phyloP scores from a whole-genome alignment of 495 filamentous ascomycete species.

The Neurospora tetraspora region DNA sequence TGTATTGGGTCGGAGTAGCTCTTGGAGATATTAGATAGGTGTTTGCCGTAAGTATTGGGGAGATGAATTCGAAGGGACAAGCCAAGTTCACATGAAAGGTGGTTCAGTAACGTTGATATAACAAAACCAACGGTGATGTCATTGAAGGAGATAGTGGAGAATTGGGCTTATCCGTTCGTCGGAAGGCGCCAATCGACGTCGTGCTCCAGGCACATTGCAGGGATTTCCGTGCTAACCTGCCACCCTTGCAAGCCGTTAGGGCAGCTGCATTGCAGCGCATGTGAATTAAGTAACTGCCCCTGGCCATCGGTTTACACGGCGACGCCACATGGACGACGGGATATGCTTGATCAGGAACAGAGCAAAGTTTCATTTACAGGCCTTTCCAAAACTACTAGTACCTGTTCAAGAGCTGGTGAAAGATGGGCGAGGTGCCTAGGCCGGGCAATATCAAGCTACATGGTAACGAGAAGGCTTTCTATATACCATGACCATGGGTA shows the following conservation, averaged over 20 bases:
- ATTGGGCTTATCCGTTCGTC: neutral
- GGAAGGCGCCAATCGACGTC: neutral
- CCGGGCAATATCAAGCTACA: neutral
- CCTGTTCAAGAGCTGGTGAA: neutral
- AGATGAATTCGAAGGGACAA: neutral
- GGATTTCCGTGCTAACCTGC: neutral
- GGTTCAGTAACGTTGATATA: neutral
- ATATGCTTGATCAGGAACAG: neutral
- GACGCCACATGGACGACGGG: neutral
- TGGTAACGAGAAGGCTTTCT: neutral
- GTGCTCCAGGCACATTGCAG: neutral
- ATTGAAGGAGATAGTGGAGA: neutral
- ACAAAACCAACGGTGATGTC: slow-evolving; percentile 4
- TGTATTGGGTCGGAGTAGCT: neutral
- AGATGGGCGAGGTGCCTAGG: neutral
- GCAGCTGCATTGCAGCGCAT: neutral
- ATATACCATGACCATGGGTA: no score
- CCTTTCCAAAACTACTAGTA: neutral
- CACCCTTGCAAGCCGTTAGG: neutral
- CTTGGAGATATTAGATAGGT: neutral
- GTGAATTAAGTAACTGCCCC: neutral
- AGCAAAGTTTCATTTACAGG: neutral
- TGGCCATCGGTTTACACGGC: neutral
- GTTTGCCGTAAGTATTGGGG: neutral
- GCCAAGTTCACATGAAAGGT: neutral